These are phyloP conservation scores for Pholiota adiposa DNA, from an alignment of 1,284 basidiomycete species.

Conservation along the genomic window DNA sequence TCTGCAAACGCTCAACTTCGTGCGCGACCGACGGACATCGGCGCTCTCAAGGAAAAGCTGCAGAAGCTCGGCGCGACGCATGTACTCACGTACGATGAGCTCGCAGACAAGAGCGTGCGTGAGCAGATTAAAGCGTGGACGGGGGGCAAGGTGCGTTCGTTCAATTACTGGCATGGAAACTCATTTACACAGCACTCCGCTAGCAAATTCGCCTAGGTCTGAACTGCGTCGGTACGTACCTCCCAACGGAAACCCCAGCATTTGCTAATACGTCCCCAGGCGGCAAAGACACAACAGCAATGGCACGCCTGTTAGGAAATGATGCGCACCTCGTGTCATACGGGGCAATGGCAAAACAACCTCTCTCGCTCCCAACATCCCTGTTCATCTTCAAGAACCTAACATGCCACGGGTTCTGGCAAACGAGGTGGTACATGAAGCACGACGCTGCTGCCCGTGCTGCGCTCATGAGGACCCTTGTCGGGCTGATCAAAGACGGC, in stretches of 20 bases:
- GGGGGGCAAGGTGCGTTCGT: conserved; percentile 48
- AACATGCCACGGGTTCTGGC: conserved; percentile 74
- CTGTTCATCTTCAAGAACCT: conserved; percentile 84
- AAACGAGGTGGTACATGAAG: conserved; percentile 71
- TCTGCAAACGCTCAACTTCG: conserved; percentile 77
- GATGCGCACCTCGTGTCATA: conserved; percentile 82
- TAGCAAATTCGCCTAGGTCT: conserved; percentile 69
- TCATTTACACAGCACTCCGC: neutral
- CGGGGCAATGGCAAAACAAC: conserved; percentile 87
- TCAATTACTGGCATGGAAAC: neutral
- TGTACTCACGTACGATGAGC: conserved; percentile 76
- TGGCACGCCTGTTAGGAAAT: conserved; percentile 67
- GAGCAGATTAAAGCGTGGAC: conserved; percentile 63
- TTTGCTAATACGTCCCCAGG: conserved; percentile 36
- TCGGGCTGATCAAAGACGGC: conserved; percentile 52
- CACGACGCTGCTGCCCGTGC: conserved; percentile 44
- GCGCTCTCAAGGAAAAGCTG: conserved; percentile 54
- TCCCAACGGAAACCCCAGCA: neutral
- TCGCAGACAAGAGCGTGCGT: conserved; percentile 56
- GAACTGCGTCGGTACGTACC: conserved; percentile 67
- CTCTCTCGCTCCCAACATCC: conserved; percentile 77
- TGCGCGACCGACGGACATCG: conserved; percentile 67
- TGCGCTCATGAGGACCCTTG: conserved; percentile 56
- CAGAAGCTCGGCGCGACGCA: conserved; percentile 69
- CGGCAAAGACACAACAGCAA: conserved; percentile 67